phyloP scores from a whole-genome alignment of 768 basidiomycete species.

The Crassisporium funariophilum region DNA sequence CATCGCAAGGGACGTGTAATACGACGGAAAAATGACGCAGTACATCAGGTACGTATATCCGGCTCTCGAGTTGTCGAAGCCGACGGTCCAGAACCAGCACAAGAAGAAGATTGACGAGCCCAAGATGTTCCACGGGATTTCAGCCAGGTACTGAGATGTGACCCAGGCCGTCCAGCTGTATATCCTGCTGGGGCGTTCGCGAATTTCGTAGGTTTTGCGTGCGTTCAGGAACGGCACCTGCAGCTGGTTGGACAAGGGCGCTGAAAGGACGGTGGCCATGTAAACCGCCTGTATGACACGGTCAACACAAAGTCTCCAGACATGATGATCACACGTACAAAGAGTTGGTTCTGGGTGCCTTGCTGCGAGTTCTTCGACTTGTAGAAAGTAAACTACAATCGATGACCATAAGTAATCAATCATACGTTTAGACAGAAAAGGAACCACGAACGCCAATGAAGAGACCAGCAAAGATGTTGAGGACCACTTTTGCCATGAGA shows the following conservation, averaged over 20 bases:
- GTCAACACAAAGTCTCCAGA: conserved; percentile 3
- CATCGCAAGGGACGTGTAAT: conserved; percentile 64
- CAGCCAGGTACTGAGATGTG: conserved; percentile 56
- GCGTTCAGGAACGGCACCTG: conserved; percentile 62
- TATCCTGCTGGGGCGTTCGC: conserved; percentile 65
- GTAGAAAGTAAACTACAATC: conserved; percentile 71
- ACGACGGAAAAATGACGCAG: conserved; percentile 60
- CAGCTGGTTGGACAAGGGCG: conserved; percentile 60
- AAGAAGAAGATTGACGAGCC: conserved; percentile 64
- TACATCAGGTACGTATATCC: conserved; percentile 62
- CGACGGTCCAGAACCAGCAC: conserved; percentile 78
- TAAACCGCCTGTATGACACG: conserved; percentile 47
- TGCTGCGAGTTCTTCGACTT: conserved; percentile 53
- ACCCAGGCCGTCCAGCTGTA: conserved; percentile 66
- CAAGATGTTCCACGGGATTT: conserved; percentile 67
- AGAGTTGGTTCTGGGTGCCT: conserved; percentile 66
- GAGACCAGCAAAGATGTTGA: conserved; percentile 56
- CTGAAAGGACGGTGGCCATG: conserved; percentile 53
- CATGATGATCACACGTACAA: conserved; percentile 46
- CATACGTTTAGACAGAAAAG: too few species aligned
- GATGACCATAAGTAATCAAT: too few species aligned
- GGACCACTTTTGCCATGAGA: conserved; percentile 55
- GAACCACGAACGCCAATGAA: too few species aligned
- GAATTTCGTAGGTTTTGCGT: conserved; percentile 66
- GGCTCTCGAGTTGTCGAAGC: conserved; percentile 52